phyloP scores from a whole-genome alignment of 2,329 filamentous ascomycete genomes.

The Phoma herbarum region DNA sequence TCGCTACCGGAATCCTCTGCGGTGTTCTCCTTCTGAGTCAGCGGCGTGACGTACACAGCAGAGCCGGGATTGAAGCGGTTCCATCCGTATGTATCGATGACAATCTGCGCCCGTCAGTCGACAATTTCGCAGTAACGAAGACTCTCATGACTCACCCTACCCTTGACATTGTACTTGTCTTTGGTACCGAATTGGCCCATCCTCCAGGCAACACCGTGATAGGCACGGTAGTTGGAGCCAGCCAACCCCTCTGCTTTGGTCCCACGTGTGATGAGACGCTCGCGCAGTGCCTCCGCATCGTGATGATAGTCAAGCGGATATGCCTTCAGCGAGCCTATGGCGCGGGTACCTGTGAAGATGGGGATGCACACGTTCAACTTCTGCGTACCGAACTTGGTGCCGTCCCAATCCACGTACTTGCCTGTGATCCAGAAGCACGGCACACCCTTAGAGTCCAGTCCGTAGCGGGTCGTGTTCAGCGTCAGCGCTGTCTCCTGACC shows the following conservation, averaged over 20 bases:
- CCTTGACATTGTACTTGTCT: slow-evolving; percentile 32
- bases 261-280: slow-evolving; percentile 76
- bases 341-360: slow-evolving; percentile 76
- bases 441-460: slow-evolving; percentile 24
- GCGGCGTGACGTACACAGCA: slow-evolving; percentile 50
- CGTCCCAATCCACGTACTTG: slow-evolving; percentile 47
- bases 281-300: slow-evolving; percentile 69
- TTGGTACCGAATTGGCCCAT: slow-evolving; percentile 38
- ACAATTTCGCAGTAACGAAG: slow-evolving; percentile 48
- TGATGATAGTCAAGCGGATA: slow-evolving; percentile 84
- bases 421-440: slow-evolving; percentile 32
- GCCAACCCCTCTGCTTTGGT: slow-evolving; percentile 80
- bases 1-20: slow-evolving; percentile 23
- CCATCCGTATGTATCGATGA: slow-evolving; percentile 63
- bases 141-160: slow-evolving; percentile 4
- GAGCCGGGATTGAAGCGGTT: slow-evolving; percentile 59
- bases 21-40: slow-evolving; percentile 42
- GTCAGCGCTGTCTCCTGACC: slow-evolving; percentile 27
- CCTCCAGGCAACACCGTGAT: slow-evolving; percentile 67
- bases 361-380: slow-evolving; percentile 32
- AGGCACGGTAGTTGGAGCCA: slow-evolving; percentile 81
- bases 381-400: slow-evolving; percentile 38
- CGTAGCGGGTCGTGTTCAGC: slow-evolving; percentile 29
- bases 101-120: slow-evolving; percentile 49
- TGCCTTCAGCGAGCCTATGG: slow-evolving; percentile 77